Evolutionary conservation across 768 basidiomycete species (phyloP).

Genomic region (Termitomyces sp.): DNA sequence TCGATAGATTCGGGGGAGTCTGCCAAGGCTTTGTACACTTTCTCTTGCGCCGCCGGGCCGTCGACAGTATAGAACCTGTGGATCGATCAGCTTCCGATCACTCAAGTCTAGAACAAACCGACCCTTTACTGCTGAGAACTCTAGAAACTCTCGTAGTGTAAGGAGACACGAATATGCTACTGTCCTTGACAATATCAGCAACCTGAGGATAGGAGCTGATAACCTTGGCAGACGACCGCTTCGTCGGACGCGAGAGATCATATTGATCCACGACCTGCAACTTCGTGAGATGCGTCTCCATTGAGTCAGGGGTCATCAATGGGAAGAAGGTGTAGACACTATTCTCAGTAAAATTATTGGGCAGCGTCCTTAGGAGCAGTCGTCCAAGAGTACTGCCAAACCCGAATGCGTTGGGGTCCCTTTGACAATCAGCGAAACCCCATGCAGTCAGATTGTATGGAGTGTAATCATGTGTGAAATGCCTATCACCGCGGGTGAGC

Average conservation of each 20-base stretch:
- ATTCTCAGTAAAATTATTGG: slow-evolving; percentile 60
- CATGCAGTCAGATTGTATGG: slow-evolving; percentile 77
- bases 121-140: slow-evolving; percentile 61
- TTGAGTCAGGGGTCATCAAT: slow-evolving; percentile 71
- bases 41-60: slow-evolving; percentile 42
- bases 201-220: slow-evolving; percentile 47
- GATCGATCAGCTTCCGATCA: slow-evolving; percentile 1
- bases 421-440: slow-evolving; percentile 81
- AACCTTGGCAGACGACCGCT: slow-evolving; percentile 17
- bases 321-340: slow-evolving; percentile 85
- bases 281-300: slow-evolving; percentile 54
- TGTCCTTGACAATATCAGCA: slow-evolving; percentile 43
- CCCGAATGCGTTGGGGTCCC: slow-evolving; percentile 64
- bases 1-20: slow-evolving; percentile 41
- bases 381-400: slow-evolving; percentile 74
- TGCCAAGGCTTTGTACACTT: slow-evolving; percentile 42
- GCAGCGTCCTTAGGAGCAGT: slow-evolving; percentile 69
- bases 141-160: slow-evolving; percentile 45
- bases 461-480: slow-evolving; percentile 78
- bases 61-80: slow-evolving; percentile 62
- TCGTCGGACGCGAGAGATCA: slow-evolving; percentile 43
- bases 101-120: not conserved
- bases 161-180: slow-evolving; percentile 37
- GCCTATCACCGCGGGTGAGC: slow-evolving; percentile 79
- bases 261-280: slow-evolving; percentile 52